Base-by-base conservation (phyloP, 805 yeast genomes). In the Teunomyces funiuensis region DNA sequence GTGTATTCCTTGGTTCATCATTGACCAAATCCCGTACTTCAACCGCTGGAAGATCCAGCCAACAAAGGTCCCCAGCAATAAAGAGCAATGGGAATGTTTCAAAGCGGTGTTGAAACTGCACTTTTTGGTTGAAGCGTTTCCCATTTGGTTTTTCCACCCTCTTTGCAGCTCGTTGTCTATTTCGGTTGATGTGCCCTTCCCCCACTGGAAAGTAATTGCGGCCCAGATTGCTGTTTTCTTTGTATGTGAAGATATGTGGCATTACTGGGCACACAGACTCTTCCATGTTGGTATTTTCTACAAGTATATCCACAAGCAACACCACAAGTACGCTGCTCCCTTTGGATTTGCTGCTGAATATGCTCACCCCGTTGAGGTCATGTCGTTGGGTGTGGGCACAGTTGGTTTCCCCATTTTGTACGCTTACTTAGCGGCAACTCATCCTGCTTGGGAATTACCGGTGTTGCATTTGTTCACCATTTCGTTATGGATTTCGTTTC, bases 121-220 rank as follows among this genome's bases (percentile, higher is more conserved):
- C 50, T 74, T 78, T 47, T 50, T 78, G 48, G 82, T 78, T 22
- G 83, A 78, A 56, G 82, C 77, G 1, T 65, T 78, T 41, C 83
- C 83, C 33, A 78, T 78, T 45, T 78, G 83, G 83, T 69, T 77
- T 16, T 78, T 78, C 67, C 83, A 78, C 51, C 83, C 83, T 15
- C 50, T 78, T 50, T 74, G 80, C 51, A 60, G 69, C 45, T 61
- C 59, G 18, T 57, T 78, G 42, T 78, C 78, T 25, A 76, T 78
- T 40, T 61, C 69, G 10, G 72, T 72, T 23, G 61, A 65, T 15
- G 80, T 77, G 18, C 83, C 83, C 10, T 78, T 78, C 63, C 82
- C 83, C 6, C 46, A 70, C 1, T 54, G 63, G 42, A 52, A 55
- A 6, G 65, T 65, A 18, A 73, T 77, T 69, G 43, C 55, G 6